These are phyloP conservation scores for Zopfia rhizophila DNA, from an alignment of 2,329 filamentous ascomycete genomes.

Conservation along the genomic window DNA sequence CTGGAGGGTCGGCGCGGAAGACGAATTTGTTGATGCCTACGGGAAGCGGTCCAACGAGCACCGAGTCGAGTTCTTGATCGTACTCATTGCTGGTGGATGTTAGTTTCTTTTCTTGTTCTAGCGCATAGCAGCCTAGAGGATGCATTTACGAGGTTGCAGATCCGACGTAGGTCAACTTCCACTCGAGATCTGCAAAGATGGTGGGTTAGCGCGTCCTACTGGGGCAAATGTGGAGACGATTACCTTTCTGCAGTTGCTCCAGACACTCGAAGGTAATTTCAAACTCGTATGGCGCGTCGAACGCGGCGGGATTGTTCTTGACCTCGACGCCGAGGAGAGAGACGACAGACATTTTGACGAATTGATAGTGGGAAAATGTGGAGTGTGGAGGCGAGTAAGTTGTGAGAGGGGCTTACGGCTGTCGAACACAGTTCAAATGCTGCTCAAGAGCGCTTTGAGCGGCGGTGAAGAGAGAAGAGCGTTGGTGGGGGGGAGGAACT, in stretches of 20 bases:
- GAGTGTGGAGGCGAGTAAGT: no score
- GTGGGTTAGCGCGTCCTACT: constrained; percentile 26
- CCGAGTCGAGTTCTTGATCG: constrained; percentile 96
- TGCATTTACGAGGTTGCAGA: constrained; percentile 90
- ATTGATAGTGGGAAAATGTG: no score
- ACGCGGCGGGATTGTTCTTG: constrained; percentile 95
- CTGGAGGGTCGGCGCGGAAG: constrained; percentile 93
- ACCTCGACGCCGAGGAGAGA: constrained; percentile 95
- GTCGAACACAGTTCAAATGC: no score
- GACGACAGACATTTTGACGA: constrained; percentile 87
- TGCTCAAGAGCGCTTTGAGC: no score
- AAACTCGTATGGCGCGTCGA: constrained; percentile 92
- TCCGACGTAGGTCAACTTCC: constrained; percentile 99
- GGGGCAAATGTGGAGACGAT: not conserved
- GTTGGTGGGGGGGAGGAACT: no score
- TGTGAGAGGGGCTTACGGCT: no score
- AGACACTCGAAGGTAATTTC: constrained; percentile 99
- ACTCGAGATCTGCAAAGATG: constrained; percentile 82
- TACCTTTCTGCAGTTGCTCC: constrained; percentile 92
- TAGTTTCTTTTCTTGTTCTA: no score
- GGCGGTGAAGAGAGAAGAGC: no score
- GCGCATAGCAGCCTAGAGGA: constrained; percentile 16
- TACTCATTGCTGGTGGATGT: constrained; percentile 78
- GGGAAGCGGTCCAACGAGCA: constrained; percentile 96
- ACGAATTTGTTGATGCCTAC: constrained; percentile 98